These are phyloP conservation scores for Trichoderma sp. DNA, from an alignment of 2,329 filamentous ascomycete species.

Conservation along the genomic window DNA sequence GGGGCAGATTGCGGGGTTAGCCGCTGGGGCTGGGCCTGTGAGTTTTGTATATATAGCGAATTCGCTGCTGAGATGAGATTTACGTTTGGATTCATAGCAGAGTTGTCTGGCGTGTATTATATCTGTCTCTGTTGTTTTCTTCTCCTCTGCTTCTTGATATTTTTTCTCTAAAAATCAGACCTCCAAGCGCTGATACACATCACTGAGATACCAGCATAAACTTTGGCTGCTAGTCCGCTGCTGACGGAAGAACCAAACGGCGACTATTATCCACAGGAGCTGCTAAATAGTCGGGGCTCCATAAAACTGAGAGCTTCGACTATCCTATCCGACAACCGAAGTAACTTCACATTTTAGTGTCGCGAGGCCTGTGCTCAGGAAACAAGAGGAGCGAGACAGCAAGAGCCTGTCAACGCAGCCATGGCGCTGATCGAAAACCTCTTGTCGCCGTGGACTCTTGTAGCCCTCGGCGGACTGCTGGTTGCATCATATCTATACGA, in stretches of 20 bases:
- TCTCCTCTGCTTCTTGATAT: background rate
- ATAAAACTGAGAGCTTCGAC: background rate
- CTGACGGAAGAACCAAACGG: constrained; percentile 7
- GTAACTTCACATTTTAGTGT: background rate
- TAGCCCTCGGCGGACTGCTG: constrained; percentile 49
- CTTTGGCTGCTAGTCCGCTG: background rate
- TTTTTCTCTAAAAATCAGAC: background rate
- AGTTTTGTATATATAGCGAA: background rate
- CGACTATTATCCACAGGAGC: constrained; percentile 10
- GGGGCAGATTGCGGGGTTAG: constrained; percentile 26
- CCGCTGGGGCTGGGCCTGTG: background rate
- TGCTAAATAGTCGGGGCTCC: constrained; percentile 4
- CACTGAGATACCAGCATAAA: background rate
- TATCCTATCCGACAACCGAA: background rate
- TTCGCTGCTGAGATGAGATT: background rate
- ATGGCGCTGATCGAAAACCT: constrained; percentile 40
- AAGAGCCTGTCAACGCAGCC: background rate
- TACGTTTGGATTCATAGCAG: background rate
- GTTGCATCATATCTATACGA: constrained; percentile 61
- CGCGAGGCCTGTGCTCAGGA: background rate
- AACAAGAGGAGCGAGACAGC: background rate
- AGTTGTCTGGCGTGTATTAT: background rate
- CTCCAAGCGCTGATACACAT: background rate
- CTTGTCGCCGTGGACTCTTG: constrained; percentile 53
- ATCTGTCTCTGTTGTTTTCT: background rate